These are phyloP conservation scores for Bertia moriformis DNA, from an alignment of 2,329 filamentous ascomycete genomes.

Conservation along the genomic window DNA sequence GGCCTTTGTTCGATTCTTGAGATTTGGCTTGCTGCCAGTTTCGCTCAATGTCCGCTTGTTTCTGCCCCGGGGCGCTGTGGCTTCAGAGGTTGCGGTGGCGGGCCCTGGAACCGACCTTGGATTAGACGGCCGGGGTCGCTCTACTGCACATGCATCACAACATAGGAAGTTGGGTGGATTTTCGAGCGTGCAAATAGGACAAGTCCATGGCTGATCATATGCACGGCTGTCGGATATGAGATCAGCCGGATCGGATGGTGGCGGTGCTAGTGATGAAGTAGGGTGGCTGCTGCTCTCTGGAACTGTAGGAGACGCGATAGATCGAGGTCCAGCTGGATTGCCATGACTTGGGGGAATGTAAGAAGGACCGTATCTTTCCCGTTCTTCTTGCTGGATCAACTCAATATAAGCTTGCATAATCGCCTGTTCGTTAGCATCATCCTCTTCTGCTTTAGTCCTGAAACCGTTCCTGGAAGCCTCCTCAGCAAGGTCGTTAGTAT, in stretches of 20 bases:
- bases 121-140: constrained; percentile 2
- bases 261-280: background rate
- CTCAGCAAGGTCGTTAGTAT: constrained; percentile 29
- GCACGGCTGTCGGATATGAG: constrained; percentile 3
- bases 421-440: constrained; percentile 49
- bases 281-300: background rate
- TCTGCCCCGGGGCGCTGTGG: background rate
- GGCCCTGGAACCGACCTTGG: background rate
- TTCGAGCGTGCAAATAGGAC: constrained; percentile 6
- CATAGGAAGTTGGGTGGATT: constrained; percentile 3
- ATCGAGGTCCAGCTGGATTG: constrained; percentile 8
- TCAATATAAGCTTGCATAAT: constrained; percentile 51
- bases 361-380: constrained; percentile 23
- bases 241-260: background rate
- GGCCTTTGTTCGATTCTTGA: background rate
- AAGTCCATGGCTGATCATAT: constrained; percentile 4
- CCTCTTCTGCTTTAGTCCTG: constrained; percentile 47
- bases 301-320: background rate
- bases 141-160: constrained; percentile 6
- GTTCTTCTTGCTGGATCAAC: constrained; percentile 45
- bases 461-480: constrained; percentile 36
- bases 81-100: background rate
- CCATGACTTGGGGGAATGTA: constrained; percentile 3
- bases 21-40: background rate
- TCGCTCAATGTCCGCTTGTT: background rate